Percentiles rank a stretch among this genome's conserved stretches.
Conservation (phyloP, 495 filamentous ascomycete genomes). For the Aspergillus diversus region DNA sequence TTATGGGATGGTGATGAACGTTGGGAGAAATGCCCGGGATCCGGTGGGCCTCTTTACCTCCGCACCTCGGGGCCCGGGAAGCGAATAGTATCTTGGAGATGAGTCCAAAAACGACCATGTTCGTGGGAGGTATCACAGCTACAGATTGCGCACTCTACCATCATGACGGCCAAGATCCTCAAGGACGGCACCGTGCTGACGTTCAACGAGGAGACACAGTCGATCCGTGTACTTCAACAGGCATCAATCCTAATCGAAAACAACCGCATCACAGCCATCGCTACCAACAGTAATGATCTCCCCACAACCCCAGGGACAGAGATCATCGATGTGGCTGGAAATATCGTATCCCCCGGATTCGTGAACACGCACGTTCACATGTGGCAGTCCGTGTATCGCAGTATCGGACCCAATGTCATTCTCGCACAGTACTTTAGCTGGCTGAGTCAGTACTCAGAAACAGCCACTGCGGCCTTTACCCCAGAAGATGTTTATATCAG, state of each 20-base stretch:
- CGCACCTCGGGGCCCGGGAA: not conserved
- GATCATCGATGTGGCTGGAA: constrained; percentile 39
- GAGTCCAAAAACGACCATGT: too few relatives aligned
- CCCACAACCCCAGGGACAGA: constrained; percentile 25
- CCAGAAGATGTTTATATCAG: constrained; percentile 6
- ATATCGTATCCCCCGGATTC: constrained; percentile 12
- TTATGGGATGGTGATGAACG: too few relatives aligned
- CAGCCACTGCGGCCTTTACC: not conserved
- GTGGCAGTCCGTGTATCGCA: constrained; percentile 10
- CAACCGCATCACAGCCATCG: constrained; percentile 42
- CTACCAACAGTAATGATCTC: constrained; percentile 11
- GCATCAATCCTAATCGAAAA: constrained; percentile 42
- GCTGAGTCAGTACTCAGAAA: not conserved
- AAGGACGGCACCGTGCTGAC: constrained; percentile 47
- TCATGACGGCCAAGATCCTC: constrained; percentile 16
- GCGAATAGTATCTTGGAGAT: not conserved
- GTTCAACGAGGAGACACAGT: constrained; percentile 37
- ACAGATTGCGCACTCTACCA: not conserved
- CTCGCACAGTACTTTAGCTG: constrained; percentile 10
- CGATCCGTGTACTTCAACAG: constrained; percentile 40
- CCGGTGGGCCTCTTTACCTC: not conserved
- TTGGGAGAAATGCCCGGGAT: not conserved
- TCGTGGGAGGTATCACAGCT: too few relatives aligned
- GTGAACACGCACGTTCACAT: constrained; percentile 15
- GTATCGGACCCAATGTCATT: not conserved